phyloP scores from a whole-genome alignment of 371 early-diverging fungal genomes.

The Apophysomyces sp. region DNA sequence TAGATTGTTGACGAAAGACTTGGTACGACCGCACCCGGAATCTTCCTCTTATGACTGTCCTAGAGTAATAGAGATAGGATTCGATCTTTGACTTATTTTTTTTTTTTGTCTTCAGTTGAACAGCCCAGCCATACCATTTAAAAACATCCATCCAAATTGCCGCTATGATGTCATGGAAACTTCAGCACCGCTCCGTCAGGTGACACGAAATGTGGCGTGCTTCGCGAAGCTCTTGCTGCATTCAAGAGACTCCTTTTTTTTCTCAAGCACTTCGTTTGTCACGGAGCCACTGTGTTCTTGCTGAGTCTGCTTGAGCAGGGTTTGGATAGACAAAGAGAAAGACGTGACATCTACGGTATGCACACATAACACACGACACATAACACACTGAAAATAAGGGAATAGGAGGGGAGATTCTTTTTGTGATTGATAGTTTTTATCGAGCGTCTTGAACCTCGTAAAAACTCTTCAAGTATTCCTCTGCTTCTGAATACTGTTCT shows the following conservation, averaged over 20 bases:
- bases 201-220: constrained; percentile 3
- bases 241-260: not conserved
- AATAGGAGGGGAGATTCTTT: not conserved
- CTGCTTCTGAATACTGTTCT: constrained; percentile 76
- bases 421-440: constrained; percentile 16
- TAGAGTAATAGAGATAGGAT: not conserved
- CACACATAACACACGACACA: not conserved
- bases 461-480: constrained; percentile 70
- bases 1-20: not conserved
- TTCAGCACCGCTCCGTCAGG: not conserved
- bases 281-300: no score
- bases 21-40: not conserved
- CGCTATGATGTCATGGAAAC: not conserved
- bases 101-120: not conserved
- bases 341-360: not conserved
- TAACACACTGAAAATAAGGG: not conserved
- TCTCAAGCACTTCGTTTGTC: no score
- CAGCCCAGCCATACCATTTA: not conserved
- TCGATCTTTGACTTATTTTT: not conserved
- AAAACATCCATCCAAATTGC: not conserved
- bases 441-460: constrained; percentile 59
- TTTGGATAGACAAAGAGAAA: not conserved
- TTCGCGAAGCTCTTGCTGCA: not conserved
- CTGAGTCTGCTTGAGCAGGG: not conserved
- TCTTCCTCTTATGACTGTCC: not conserved